These are phyloP conservation scores for Ophiocordyceps sinensis DNA, from an alignment of 2,329 filamentous ascomycete species.

Conservation along the genomic window DNA sequence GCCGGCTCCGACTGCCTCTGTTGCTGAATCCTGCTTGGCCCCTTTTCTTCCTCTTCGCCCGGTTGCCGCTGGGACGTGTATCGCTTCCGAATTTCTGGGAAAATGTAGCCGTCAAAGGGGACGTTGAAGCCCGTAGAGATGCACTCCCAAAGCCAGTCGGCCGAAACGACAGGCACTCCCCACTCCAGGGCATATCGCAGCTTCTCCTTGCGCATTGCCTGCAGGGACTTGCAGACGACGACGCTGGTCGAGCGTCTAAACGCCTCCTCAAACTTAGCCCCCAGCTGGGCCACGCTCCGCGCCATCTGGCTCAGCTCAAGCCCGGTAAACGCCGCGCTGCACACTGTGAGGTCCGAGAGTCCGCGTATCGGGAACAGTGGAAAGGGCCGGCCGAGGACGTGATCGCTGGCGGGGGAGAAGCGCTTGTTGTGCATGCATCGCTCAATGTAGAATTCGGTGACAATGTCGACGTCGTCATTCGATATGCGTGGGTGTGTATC, in stretches of 20 bases:
- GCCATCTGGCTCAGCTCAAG: slow-evolving; percentile 78
- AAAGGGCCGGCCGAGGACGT: slow-evolving; percentile 67
- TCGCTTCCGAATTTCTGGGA: slow-evolving; percentile 27
- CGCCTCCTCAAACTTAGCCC: slow-evolving; percentile 67
- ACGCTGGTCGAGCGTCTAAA: slow-evolving; percentile 60
- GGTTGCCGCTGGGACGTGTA: slow-evolving; percentile 8
- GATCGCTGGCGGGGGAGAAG: slow-evolving; percentile 52
- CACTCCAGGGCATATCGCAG: slow-evolving; percentile 60
- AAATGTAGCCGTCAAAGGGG: slow-evolving; percentile 31
- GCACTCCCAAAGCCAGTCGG: slow-evolving; percentile 76
- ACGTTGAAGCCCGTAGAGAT: slow-evolving; percentile 41
- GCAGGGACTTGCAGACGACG: slow-evolving; percentile 53
- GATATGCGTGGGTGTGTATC: slow-evolving; percentile 25
- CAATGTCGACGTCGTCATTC: slow-evolving; percentile 29
- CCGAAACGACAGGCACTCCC: slow-evolving; percentile 65
- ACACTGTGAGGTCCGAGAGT: slow-evolving; percentile 58
- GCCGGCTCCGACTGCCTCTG: slow-evolving; percentile 1
- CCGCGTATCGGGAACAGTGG: slow-evolving; percentile 52
- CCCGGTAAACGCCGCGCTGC: slow-evolving; percentile 68
- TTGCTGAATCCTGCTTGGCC: background rate
- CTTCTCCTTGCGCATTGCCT: slow-evolving; percentile 55
- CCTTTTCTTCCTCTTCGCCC: background rate
- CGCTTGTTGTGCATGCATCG: slow-evolving; percentile 66
- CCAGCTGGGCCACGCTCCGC: slow-evolving; percentile 60
- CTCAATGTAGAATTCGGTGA: slow-evolving; percentile 93